These are phyloP conservation scores for Rosellinia necatrix DNA, from an alignment of 2,329 filamentous ascomycete species.

Conservation along the genomic window DNA sequence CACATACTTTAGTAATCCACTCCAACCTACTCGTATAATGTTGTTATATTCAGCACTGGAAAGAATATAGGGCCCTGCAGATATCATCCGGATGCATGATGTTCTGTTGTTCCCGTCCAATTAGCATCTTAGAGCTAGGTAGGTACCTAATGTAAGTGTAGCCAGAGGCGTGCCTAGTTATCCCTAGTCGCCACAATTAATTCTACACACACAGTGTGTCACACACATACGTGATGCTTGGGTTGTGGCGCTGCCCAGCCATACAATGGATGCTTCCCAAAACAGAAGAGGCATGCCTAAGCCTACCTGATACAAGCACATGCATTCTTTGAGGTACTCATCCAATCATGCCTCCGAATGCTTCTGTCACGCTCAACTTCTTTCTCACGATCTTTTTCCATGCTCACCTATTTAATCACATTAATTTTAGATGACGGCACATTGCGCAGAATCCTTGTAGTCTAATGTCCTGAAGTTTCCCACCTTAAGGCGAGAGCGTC, in stretches of 20 bases:
- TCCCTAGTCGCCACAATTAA: no score
- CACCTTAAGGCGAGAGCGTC: not conserved
- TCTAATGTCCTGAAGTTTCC: not conserved
- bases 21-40: no score
- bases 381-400: not conserved
- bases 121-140: no score
- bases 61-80: no score
- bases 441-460: not conserved
- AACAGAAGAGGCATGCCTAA: not conserved
- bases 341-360: constrained; percentile 13
- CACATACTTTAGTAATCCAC: no score
- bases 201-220: constrained; percentile 11
- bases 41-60: no score
- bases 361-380: not conserved
- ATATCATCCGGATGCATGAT: no score
- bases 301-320: no score
- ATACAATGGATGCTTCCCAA: no score
- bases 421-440: not conserved
- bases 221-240: not conserved
- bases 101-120: no score
- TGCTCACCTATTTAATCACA: not conserved
- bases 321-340: constrained; percentile 13
- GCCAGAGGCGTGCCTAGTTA: no score
- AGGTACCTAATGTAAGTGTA: no score
- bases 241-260: constrained; percentile 19